A percentile compares a stretch with the other conserved stretches of the same genome.
Evolutionary conservation across 441 rosid species (phyloP).

Genomic region (Sinapis alba): DNA sequence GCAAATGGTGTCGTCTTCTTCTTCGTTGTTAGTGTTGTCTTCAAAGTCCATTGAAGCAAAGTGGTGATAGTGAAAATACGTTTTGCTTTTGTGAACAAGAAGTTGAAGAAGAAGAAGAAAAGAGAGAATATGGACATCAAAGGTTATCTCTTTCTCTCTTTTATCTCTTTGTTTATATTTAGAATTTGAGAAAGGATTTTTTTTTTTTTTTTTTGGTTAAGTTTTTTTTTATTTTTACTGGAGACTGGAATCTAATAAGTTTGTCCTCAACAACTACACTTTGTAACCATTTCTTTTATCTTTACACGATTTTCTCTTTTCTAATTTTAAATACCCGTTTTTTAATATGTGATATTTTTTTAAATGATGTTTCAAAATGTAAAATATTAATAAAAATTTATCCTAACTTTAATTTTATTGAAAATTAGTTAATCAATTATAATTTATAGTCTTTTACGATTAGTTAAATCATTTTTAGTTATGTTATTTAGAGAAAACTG

Average conservation of each 20-base stretch:
- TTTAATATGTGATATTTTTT: too few species aligned
- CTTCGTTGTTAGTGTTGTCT: too few species aligned
- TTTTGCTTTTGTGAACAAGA: slow-evolving; percentile 23
- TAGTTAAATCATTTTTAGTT: too few species aligned
- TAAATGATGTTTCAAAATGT: too few species aligned
- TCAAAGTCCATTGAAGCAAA: slow-evolving; percentile 26
- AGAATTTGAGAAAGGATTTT: neutral
- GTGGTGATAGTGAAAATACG: slow-evolving; percentile 19
- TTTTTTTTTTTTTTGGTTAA: too few species aligned
- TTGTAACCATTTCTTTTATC: slow-evolving; percentile 42
- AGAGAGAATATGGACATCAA: slow-evolving; percentile 51
- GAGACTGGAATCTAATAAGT: slow-evolving; percentile 34
- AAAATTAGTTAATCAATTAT: too few species aligned
- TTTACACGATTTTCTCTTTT: neutral
- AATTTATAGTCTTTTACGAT: too few species aligned
- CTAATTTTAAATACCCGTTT: neutral
- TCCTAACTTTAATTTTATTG: too few species aligned
- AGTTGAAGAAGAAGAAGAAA: slow-evolving; percentile 10
- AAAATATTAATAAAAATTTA: too few species aligned
- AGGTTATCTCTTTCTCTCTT: slow-evolving; percentile 25
- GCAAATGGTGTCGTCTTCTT: slow-evolving; percentile 31
- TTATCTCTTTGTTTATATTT: neutral
- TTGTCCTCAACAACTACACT: slow-evolving; percentile 36
- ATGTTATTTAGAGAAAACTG: too few species aligned
- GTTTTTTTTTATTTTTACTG: neutral